Evolutionary conservation across 192 early-diverging fungal genomes (phyloP), one percentile per base, ranked within the genome.

Genomic region (Podila epigama): DNA sequence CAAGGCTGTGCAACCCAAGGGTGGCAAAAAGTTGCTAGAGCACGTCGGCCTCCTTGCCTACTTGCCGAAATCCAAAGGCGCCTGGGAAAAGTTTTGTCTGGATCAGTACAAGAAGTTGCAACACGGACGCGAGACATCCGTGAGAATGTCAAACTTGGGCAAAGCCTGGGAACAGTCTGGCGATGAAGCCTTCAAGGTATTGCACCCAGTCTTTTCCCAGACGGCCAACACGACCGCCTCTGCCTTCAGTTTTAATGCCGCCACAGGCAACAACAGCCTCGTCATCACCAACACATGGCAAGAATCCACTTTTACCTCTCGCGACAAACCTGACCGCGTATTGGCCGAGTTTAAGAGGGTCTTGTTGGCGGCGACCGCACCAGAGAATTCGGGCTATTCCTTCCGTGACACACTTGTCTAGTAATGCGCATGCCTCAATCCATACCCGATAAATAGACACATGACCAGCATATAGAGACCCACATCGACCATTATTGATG

Each of bases 141-240:
- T 75, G 7, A 55, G 34, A 32, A 29, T 75, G 39, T 75, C 70
- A 5, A 75, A 75, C 28, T 13, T 75, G 12, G 70, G 70, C 16
- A 63, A 56, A 48, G 51, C 51, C 2, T 60, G 58, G 52, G 70
- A 75, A 31, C 58, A 66, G 40, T 32, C 50, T 8, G 5, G 10
- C 11, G 28, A 33, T 2, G n/a, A 31, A 7, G 4, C 20, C 12
- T 66, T 61, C 58, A 60, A 66, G 52, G 40, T 66, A 6, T 8
- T 37, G 33, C 34, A 75, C 29, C 42, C 63, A 2, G 20, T 66
- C 13, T 75, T 75, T 54, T 61, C 63, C 12, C 70, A 75, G 34
- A 40, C 50, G 11, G 41, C 51, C 16, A 48, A 32, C n/a, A 40
- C 51, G 0, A 55, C 56, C 1, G 31, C 31, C 32, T 34, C 63